Conservation (phyloP, 2,329 filamentous ascomycete species). For the Penicillium sp. region DNA sequence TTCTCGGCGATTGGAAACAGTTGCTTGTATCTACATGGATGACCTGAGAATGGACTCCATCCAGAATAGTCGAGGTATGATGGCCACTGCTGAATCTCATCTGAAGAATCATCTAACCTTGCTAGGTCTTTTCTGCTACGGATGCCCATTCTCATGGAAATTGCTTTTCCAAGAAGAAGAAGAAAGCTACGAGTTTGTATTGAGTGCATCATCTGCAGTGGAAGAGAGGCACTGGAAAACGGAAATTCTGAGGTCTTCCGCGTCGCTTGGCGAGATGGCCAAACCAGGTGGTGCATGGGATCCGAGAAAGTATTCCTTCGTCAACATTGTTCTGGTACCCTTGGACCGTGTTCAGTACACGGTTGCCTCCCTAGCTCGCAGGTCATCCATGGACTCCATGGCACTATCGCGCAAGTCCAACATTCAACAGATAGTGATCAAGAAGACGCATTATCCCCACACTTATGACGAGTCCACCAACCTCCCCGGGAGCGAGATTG, state of each 20-base stretch:
- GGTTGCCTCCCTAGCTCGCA: constrained; percentile 60
- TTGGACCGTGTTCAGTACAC: constrained; percentile 77
- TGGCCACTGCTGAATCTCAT: constrained; percentile 18
- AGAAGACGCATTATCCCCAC: constrained; percentile 75
- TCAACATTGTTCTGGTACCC: constrained; percentile 72
- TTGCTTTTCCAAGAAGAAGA: constrained; percentile 78
- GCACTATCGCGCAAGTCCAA: constrained; percentile 73
- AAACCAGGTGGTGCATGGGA: constrained; percentile 44
- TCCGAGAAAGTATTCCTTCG: constrained; percentile 34
- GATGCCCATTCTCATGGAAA: constrained; percentile 89
- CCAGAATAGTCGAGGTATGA: constrained; percentile 40
- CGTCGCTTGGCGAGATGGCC: constrained; percentile 55
- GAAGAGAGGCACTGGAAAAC: constrained; percentile 82
- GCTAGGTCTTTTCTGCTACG: constrained; percentile 82
- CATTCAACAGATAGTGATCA: constrained; percentile 78
- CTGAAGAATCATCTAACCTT: constrained; percentile 2
- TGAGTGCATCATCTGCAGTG: constrained; percentile 80
- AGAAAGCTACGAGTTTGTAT: constrained; percentile 79
- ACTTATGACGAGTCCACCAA: constrained; percentile 54
- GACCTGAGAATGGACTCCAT: constrained; percentile 43
- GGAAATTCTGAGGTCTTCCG: constrained; percentile 62
- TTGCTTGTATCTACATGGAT: constrained; percentile 71
- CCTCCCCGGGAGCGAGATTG: constrained; percentile 61
- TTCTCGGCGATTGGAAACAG: constrained; percentile 71
- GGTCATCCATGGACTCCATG: constrained; percentile 76